These are phyloP conservation scores for Epipyxis sp. DNA, from an alignment of 108 stramenopile genomes.

Conservation along the genomic window DNA sequence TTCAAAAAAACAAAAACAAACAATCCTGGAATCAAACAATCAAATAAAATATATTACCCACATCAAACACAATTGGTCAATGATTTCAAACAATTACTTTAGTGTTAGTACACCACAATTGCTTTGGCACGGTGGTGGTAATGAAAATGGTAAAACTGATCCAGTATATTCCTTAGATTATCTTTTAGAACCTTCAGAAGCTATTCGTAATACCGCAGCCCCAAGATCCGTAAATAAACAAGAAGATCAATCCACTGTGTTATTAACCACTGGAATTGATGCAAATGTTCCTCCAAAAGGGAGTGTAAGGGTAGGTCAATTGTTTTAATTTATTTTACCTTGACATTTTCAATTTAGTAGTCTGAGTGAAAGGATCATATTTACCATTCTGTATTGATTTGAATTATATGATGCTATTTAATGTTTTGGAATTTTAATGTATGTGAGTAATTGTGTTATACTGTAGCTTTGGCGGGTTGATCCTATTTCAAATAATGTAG, in stretches of 20 bases:
- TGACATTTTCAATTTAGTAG: too few species aligned
- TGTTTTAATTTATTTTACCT: background rate
- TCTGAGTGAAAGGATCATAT: too few species aligned
- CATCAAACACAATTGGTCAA: too few species aligned
- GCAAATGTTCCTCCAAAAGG: slow-evolving; percentile 22
- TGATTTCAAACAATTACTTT: background rate
- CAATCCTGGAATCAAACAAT: too few species aligned
- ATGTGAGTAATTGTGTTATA: background rate
- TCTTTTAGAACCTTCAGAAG: background rate
- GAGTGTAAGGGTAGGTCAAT: slow-evolving; percentile 18
- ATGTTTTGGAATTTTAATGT: too few species aligned
- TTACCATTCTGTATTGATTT: too few species aligned
- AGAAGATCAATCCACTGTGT: too few species aligned
- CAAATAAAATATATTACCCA: too few species aligned
- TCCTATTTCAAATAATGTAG: background rate
- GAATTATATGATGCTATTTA: too few species aligned
- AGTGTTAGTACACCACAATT: background rate
- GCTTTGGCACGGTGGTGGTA: slow-evolving; percentile 26
- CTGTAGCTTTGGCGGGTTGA: slow-evolving; percentile 1
- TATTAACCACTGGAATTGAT: slow-evolving; percentile 11
- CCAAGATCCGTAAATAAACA: too few species aligned
- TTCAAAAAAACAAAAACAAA: too few species aligned
- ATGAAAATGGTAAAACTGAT: slow-evolving; percentile 28
- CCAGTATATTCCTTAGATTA: slow-evolving; percentile 26
- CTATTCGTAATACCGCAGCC: background rate